Conservation (phyloP, 441 rosid genomes). For the Jatropha podagrica region DNA sequence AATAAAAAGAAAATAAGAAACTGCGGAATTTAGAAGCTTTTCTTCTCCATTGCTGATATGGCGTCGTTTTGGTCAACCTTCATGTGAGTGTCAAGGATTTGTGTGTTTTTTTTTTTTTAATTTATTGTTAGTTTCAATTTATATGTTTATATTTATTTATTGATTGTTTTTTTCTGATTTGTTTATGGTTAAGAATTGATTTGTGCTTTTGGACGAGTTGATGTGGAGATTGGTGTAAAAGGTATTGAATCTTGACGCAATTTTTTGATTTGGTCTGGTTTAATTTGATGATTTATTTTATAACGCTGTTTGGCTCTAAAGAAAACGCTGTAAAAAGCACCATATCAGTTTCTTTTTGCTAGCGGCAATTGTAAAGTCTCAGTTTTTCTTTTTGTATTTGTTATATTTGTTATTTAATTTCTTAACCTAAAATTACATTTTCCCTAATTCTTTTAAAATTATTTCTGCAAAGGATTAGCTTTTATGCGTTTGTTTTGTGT, state of each 20-base stretch:
- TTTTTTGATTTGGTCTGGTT: background rate
- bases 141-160: background rate
- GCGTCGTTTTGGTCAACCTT: background rate
- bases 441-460: no score
- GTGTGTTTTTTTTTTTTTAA: background rate
- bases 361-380: background rate
- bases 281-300: background rate
- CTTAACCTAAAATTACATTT: background rate
- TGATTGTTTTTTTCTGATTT: background rate
- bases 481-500: background rate
- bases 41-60: background rate
- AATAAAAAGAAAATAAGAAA: background rate
- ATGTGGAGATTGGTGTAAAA: constrained; percentile 11
- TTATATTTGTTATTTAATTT: background rate
- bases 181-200: background rate
- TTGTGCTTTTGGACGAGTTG: constrained; percentile 8
- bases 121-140: background rate
- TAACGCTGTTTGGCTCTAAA: constrained; percentile 9
- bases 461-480: background rate
- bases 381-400: background rate
- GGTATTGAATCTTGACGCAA: constrained; percentile 7
- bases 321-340: constrained; percentile 1
- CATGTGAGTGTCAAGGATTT: background rate
- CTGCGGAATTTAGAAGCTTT: background rate
- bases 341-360: background rate